phyloP scores from a whole-genome alignment of 75 land plant species.

The Sequoia sempervirens region DNA sequence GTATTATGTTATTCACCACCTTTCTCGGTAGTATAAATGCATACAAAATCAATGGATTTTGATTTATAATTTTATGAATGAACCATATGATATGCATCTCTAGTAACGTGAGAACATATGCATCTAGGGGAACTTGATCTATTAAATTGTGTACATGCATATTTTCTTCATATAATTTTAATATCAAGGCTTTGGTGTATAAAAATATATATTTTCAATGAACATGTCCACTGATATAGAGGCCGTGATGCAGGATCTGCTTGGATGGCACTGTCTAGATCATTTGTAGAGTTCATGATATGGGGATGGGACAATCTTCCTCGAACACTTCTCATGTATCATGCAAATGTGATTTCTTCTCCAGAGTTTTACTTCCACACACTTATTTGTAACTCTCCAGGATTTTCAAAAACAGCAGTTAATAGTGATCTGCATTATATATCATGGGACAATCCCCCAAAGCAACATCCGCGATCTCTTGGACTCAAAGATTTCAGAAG shows the following conservation, averaged over 20 bases:
- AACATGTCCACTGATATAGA: background rate
- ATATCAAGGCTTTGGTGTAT: background rate
- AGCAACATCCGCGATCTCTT: constrained; percentile 61
- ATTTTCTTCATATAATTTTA: background rate
- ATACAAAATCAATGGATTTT: background rate
- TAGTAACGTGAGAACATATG: background rate
- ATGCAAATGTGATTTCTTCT: constrained; percentile 66
- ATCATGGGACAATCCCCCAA: constrained; percentile 75
- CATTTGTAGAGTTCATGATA: constrained; percentile 55
- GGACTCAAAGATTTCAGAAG: constrained; percentile 27
- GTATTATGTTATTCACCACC: background rate
- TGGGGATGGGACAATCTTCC: constrained; percentile 88
- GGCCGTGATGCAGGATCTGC: constrained; percentile 58
- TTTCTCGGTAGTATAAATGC: background rate
- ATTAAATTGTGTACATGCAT: background rate
- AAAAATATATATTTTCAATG: background rate
- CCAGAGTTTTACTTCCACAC: constrained; percentile 76
- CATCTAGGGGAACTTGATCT: background rate
- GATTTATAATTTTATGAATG: background rate
- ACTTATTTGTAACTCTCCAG: constrained; percentile 15
- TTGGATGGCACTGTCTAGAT: constrained; percentile 60
- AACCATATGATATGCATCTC: background rate
- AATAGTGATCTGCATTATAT: constrained; percentile 72
- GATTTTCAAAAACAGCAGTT: constrained; percentile 61
- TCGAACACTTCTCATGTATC: constrained; percentile 67